A percentile compares a stretch with the other conserved stretches of the same genome.
These are phyloP conservation scores for Meripilus lineatus DNA, from an alignment of 1,284 basidiomycete species.

Conservation along the genomic window DNA sequence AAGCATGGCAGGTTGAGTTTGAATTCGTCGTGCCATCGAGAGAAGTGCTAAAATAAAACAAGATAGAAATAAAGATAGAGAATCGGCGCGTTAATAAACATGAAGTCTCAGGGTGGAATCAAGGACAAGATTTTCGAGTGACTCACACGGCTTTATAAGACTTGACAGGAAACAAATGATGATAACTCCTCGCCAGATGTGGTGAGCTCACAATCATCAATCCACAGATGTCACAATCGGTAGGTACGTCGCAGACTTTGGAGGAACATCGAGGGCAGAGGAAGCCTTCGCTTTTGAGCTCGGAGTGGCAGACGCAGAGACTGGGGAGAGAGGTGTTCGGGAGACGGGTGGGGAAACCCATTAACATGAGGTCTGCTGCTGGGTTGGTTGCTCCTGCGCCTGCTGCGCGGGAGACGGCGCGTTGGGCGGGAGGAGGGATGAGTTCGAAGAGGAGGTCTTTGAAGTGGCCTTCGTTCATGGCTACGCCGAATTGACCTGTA, in stretches of 20 bases:
- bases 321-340: constrained; percentile 78
- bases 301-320: constrained; percentile 91
- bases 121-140: constrained; percentile 3
- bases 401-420: constrained; percentile 47
- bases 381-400: constrained; percentile 48
- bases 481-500: constrained; percentile 88
- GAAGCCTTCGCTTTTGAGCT: constrained; percentile 87
- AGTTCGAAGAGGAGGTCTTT: constrained; percentile 93
- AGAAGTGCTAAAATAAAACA: constrained; percentile 35
- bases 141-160: constrained; percentile 78
- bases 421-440: constrained; percentile 92
- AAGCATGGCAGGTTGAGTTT: constrained; percentile 59
- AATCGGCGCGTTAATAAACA: constrained; percentile 2
- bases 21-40: constrained; percentile 32
- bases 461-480: constrained; percentile 95
- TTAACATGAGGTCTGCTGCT: constrained; percentile 92
- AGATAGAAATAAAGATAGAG: constrained; percentile 10
- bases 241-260: constrained; percentile 96
- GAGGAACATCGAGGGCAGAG: constrained; percentile 90
- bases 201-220: constrained; percentile 98
- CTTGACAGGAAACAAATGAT: constrained; percentile 89
- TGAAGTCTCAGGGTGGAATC: neutral
- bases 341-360: constrained; percentile 96
- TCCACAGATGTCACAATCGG: constrained; percentile 96
- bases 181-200: constrained; percentile 93